Evolutionary conservation across 2,329 filamentous ascomycete genomes (phyloP).

Genomic region (Podosphaera fusca): DNA sequence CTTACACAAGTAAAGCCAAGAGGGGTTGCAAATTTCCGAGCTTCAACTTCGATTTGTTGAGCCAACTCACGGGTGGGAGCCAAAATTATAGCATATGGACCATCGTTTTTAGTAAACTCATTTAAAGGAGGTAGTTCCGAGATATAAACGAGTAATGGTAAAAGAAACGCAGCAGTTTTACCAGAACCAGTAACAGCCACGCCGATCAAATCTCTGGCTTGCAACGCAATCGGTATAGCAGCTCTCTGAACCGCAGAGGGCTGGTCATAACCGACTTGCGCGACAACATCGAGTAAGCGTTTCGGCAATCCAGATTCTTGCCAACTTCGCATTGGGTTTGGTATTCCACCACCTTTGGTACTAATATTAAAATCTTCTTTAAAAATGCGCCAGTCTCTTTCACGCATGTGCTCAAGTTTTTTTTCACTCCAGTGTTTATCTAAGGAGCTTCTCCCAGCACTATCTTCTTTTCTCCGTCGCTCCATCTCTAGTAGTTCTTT

Average conservation of each 20-base stretch:
- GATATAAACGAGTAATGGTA: constrained; percentile 87
- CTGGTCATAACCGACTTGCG: constrained; percentile 71
- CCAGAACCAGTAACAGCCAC: constrained; percentile 95
- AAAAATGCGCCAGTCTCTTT: constrained; percentile 97
- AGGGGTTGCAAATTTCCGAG: constrained; percentile 72
- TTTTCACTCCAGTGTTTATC: constrained; percentile 96
- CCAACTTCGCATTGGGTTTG: constrained; percentile 94
- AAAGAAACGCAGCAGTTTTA: constrained; percentile 87
- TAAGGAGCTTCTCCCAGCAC: constrained; percentile 45
- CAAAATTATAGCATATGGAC: constrained; percentile 89
- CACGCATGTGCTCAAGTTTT: constrained; percentile 75
- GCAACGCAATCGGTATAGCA: constrained; percentile 82
- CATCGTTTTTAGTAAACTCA: constrained; percentile 74
- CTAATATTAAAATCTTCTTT: constrained; percentile 97
- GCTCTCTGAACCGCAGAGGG: constrained; percentile 82
- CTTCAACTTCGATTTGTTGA: constrained; percentile 89
- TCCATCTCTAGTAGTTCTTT: constrained; percentile 70
- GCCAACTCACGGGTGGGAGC: constrained; percentile 92
- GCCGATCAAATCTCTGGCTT: constrained; percentile 88
- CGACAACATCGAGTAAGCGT: constrained; percentile 57
- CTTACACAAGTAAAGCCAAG: constrained; percentile 88
- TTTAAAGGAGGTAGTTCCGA: constrained; percentile 67
- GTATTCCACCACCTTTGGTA: constrained; percentile 77
- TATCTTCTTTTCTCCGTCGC: constrained; percentile 48
- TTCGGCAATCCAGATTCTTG: constrained; percentile 59